A percentile compares a stretch with the other conserved stretches of the same genome.
phyloP scores from a whole-genome alignment of 805 yeast genomes.

The Kluyveromyces dobzhanskii region DNA sequence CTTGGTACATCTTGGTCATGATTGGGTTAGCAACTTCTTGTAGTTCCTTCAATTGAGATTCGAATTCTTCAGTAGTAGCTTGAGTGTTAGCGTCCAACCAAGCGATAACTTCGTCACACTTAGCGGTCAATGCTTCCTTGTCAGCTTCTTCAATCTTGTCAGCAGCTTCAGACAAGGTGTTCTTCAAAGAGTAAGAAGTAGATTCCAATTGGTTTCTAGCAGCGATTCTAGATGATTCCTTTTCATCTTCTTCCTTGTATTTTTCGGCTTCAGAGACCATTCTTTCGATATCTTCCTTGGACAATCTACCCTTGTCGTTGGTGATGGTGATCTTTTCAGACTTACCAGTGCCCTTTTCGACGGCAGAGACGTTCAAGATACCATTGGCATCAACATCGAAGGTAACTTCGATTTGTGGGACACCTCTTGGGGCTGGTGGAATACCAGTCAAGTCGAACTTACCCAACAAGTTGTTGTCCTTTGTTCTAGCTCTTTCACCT shows the following conservation, averaged over 20 bases:
- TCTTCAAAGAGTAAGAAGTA: conserved; percentile 90
- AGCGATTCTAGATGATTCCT: conserved; percentile 85
- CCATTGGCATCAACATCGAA: conserved; percentile 97
- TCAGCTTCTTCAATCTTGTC: conserved; percentile 72
- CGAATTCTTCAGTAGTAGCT: conserved; percentile 87
- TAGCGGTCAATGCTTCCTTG: conserved; percentile 66
- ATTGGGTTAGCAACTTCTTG: conserved; percentile 96
- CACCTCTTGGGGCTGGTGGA: conserved; percentile 99
- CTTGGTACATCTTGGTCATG: conserved; percentile 93
- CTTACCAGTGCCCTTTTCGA: conserved; percentile 99
- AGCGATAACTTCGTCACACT: conserved; percentile 73
- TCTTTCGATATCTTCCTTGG: conserved; percentile 95
- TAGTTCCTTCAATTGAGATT: conserved; percentile 92
- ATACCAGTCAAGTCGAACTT: conserved; percentile 94
- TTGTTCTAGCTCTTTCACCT: conserved; percentile 97
- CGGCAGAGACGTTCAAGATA: conserved; percentile 92
- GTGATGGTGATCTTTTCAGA: conserved; percentile 94
- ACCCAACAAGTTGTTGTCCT: conserved; percentile 95
- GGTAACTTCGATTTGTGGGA: conserved; percentile 96
- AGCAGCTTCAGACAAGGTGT: conserved; percentile 66
- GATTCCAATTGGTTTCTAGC: conserved; percentile 96
- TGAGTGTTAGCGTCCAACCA: conserved; percentile 94
- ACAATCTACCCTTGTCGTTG: conserved; percentile 97
- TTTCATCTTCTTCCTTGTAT: conserved; percentile 94
- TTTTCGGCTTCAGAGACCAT: conserved; percentile 98